Conservation (phyloP, 352 stramenopile species). For the Stramenopiles sp. region DNA sequence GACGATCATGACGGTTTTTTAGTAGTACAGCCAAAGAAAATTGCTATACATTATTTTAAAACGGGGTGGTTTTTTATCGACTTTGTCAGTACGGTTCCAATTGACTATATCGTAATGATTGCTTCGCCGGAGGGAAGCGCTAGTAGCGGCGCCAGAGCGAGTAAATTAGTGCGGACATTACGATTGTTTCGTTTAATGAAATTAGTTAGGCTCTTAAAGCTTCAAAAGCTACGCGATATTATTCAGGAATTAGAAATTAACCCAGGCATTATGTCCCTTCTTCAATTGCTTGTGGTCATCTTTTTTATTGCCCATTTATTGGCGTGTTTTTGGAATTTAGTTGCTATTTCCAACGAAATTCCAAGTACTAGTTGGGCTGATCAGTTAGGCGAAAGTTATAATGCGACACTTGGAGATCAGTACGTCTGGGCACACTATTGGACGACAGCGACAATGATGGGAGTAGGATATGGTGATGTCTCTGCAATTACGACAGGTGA, state of each 20-base stretch:
- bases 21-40: conserved; percentile 29
- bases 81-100: conserved; percentile 23
- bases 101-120: conserved; percentile 18
- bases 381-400: background rate
- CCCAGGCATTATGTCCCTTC: conserved; percentile 14
- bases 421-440: conserved; percentile 73
- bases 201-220: conserved; percentile 25
- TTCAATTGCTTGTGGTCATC: conserved; percentile 22
- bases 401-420: conserved; percentile 19
- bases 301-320: conserved; percentile 24
- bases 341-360: conserved; percentile 10
- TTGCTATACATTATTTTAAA: conserved; percentile 25
- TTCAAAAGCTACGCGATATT: conserved; percentile 13
- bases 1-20: conserved; percentile 33
- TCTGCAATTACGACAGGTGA: conserved; percentile 41
- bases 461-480: conserved; percentile 59
- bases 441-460: conserved; percentile 77
- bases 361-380: background rate
- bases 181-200: conserved; percentile 23
- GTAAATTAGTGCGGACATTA: conserved; percentile 19
- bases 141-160: background rate
- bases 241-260: conserved; percentile 13
- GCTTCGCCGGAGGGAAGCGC: background rate
- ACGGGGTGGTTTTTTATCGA: conserved; percentile 25
- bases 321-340: conserved; percentile 26